These are phyloP conservation scores for Suillus alpinus DNA, from an alignment of 768 basidiomycete genomes.

Conservation along the genomic window DNA sequence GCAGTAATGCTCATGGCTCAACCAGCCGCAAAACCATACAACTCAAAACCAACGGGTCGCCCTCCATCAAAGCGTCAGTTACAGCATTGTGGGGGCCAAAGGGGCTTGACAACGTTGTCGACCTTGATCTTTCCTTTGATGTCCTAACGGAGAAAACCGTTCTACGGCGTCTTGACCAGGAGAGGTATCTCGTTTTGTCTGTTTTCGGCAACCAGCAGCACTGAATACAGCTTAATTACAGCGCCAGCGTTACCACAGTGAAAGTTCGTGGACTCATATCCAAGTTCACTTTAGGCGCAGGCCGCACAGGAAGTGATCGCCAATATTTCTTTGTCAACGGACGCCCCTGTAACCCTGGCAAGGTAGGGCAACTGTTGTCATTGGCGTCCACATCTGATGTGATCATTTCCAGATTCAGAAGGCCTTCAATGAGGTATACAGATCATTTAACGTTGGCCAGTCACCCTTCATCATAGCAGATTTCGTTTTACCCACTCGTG, in stretches of 20 bases:
- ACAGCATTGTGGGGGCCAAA: conserved; percentile 84
- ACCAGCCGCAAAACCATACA: conserved; percentile 62
- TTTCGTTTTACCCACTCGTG: conserved; percentile 78
- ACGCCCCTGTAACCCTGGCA: conserved; percentile 76
- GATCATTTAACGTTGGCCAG: conserved; percentile 73
- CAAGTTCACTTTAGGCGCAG: conserved; percentile 71
- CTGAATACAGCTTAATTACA: conserved; percentile 9
- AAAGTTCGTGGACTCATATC: conserved; percentile 79
- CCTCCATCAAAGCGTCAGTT: conserved; percentile 60
- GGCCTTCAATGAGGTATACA: conserved; percentile 90
- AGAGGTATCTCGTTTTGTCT: conserved; percentile 17
- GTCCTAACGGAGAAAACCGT: conserved; percentile 60
- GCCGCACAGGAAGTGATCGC: conserved; percentile 75
- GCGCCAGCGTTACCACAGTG: conserved; percentile 38
- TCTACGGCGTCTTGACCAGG: conserved; percentile 18
- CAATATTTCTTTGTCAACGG: conserved; percentile 95
- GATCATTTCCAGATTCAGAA: conserved; percentile 65
- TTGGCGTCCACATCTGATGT: background rate
- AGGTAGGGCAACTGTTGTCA: conserved; percentile 41
- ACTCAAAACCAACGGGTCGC: conserved; percentile 68
- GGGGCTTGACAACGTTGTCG: conserved; percentile 68
- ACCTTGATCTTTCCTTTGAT: conserved; percentile 66
- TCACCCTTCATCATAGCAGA: conserved; percentile 82
- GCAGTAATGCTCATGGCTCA: conserved; percentile 5
- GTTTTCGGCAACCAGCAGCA: background rate